A percentile compares a stretch with the other conserved stretches of the same genome.
phyloP scores from a whole-genome alignment of 2,329 filamentous ascomycete genomes.

The Pseudogymnoascus pannorum region DNA sequence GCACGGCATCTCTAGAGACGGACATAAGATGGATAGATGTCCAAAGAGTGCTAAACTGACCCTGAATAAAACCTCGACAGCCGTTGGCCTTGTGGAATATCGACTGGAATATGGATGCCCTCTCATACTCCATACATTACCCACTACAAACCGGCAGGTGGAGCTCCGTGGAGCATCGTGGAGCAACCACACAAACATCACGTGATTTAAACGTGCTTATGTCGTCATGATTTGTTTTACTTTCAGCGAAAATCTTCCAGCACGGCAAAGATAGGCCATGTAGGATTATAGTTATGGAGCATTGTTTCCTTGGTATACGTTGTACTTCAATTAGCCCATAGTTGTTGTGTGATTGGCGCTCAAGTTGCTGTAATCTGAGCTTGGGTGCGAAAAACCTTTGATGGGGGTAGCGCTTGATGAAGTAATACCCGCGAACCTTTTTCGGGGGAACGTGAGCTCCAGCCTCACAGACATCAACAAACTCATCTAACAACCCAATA shows the following conservation, averaged over 20 bases:
- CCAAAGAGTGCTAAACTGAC: neutral
- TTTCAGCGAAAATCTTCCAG: neutral
- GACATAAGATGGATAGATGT: conserved; percentile 43
- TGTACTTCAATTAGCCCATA: neutral
- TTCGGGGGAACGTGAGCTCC: conserved; percentile 6
- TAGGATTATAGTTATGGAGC: conserved; percentile 1
- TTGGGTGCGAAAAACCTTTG: conserved; percentile 6
- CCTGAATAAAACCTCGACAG: neutral
- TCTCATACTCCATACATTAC: neutral
- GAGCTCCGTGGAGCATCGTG: conserved; percentile 1
- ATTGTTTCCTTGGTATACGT: neutral
- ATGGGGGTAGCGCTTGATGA: neutral
- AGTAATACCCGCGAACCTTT: conserved; percentile 12
- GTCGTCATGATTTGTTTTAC: conserved; percentile 5
- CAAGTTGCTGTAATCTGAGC: neutral
- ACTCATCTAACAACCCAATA: conserved; percentile 1
- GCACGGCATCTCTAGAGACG: neutral
- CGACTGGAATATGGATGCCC: neutral
- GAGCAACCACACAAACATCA: neutral
- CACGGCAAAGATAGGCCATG: neutral
- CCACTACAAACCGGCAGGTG: neutral
- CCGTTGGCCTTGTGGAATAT: neutral
- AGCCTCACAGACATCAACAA: conserved; percentile 10
- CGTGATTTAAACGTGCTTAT: neutral
- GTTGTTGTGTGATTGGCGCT: neutral